A percentile compares a stretch with the other conserved stretches of the same genome.
phyloP scores from a whole-genome alignment of 257 asterid species.

The Primulina tabacum region DNA sequence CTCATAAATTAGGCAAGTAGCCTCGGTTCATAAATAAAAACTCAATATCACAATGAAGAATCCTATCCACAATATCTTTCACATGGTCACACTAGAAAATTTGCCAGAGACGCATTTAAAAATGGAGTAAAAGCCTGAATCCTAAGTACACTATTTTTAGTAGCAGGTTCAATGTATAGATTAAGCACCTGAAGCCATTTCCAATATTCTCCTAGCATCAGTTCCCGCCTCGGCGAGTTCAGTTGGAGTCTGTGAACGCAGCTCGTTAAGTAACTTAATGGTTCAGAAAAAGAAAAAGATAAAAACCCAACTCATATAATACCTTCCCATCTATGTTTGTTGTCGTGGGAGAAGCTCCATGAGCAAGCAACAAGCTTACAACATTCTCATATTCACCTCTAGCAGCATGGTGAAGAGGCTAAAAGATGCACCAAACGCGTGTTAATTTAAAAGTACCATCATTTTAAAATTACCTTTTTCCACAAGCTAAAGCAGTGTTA shows the following conservation, averaged over 20 bases:
- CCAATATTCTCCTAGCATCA: not conserved
- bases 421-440: constrained; percentile 16
- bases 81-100: constrained; percentile 4
- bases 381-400: constrained; percentile 66
- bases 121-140: constrained; percentile 22
- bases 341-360: constrained; percentile 41
- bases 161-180: constrained; percentile 37
- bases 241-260: not conserved
- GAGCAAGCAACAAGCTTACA: constrained; percentile 49
- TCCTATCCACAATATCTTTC: not conserved
- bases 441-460: constrained; percentile 9
- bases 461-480: not conserved
- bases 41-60: constrained; percentile 16
- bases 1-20: not conserved
- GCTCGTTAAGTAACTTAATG: not conserved
- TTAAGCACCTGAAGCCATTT: constrained; percentile 1
- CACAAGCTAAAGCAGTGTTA: constrained; percentile 8
- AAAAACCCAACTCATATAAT: not conserved
- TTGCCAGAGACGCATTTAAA: not conserved
- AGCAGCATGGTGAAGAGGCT: constrained; percentile 94
- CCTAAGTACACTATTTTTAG: constrained; percentile 40
- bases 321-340: constrained; percentile 3
- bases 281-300: not conserved
- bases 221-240: not conserved
- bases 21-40: constrained; percentile 3